A percentile compares a stretch with the other conserved stretches of the same genome.
Conservation (phyloP, 305 asterid species). For the Rubia tinctorum region DNA sequence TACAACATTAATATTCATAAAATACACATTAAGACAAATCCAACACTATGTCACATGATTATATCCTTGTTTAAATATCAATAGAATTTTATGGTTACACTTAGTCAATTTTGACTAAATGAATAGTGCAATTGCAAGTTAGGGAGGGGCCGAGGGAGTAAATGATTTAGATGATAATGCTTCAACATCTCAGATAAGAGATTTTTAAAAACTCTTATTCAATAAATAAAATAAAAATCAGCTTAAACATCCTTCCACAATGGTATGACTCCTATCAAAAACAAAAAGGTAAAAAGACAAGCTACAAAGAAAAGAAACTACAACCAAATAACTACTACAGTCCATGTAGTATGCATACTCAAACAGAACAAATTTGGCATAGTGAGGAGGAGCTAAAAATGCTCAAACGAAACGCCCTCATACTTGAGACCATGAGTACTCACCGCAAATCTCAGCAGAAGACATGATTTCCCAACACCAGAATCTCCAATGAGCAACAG, state of each 20-base stretch:
- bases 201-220: not conserved
- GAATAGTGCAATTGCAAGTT: too few species aligned
- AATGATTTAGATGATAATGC: not conserved
- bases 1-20: too few species aligned
- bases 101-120: too few species aligned
- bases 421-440: slow-evolving; percentile 8
- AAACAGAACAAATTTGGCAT: not conserved
- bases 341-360: not conserved
- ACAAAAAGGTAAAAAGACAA: not conserved
- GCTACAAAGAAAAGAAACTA: not conserved
- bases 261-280: not conserved
- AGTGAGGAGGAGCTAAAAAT: not conserved
- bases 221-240: not conserved
- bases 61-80: too few species aligned
- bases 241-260: not conserved
- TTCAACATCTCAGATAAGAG: not conserved
- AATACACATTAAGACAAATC: too few species aligned
- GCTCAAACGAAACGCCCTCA: not conserved
- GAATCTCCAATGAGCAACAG: slow-evolving; percentile 41
- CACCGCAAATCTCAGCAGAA: slow-evolving; percentile 40
- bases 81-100: too few species aligned
- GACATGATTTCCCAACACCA: slow-evolving; percentile 46
- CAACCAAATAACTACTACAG: not conserved
- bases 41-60: too few species aligned
- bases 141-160: too few species aligned